Evolutionary conservation across 2,329 filamentous ascomycete species (phyloP).

Genomic region (Ceratocystis eucalypticola): DNA sequence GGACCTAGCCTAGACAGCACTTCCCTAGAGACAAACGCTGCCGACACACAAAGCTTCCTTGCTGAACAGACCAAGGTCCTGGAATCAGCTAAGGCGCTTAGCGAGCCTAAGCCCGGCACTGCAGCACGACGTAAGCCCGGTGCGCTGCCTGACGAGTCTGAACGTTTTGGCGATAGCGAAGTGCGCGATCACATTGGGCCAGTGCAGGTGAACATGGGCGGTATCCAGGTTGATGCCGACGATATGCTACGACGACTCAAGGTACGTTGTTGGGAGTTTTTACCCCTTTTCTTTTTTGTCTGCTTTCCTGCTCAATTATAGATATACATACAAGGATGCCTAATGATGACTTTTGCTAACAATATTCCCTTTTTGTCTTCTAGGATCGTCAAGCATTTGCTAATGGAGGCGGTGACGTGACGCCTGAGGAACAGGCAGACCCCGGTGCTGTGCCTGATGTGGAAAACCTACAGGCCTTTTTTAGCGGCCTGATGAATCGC

Average conservation of each 20-base stretch:
- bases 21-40: conserved; percentile 21
- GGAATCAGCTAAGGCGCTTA: conserved; percentile 32
- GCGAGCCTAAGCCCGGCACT: background rate
- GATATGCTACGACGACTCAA: conserved; percentile 81
- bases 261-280: conserved; percentile 35
- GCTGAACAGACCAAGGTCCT: conserved; percentile 60
- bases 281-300: background rate
- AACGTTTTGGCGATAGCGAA: conserved; percentile 16
- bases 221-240: conserved; percentile 89
- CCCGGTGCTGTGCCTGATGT: conserved; percentile 15
- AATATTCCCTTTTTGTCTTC: background rate
- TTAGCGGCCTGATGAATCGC: conserved; percentile 45
- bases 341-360: background rate
- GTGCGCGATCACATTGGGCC: conserved; percentile 77
- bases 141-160: conserved; percentile 22
- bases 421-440: conserved; percentile 11
- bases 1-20: conserved; percentile 28
- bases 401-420: conserved; percentile 11
- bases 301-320: background rate
- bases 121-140: conserved; percentile 36
- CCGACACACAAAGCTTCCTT: conserved; percentile 65
- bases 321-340: background rate
- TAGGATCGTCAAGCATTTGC: conserved; percentile 45
- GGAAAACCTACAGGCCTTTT: conserved; percentile 37
- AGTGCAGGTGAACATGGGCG: conserved; percentile 96